Conservation (phyloP, 768 basidiomycete genomes). For the Chiua virens region DNA sequence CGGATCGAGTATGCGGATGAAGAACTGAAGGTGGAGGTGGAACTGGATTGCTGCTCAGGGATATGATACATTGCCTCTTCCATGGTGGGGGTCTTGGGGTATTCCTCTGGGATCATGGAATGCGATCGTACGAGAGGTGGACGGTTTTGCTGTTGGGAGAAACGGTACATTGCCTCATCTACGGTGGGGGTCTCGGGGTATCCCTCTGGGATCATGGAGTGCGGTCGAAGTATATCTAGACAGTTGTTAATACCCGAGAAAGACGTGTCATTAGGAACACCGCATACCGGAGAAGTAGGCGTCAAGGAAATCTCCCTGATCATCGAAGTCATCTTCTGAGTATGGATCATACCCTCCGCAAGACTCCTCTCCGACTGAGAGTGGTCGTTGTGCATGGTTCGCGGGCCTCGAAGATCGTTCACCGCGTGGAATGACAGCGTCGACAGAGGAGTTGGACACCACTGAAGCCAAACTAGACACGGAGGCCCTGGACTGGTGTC, state of each 20-base stretch:
- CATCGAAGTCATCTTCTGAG: conserved; percentile 24
- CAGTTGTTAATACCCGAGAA: not conserved
- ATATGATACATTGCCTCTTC: conserved; percentile 11
- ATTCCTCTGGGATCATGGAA: conserved; percentile 6
- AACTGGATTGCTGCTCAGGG: conserved; percentile 3
- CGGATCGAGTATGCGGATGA: conserved; percentile 12
- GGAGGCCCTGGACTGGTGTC: conserved; percentile 36
- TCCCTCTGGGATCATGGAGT: conserved; percentile 5
- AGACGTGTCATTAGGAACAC: not conserved
- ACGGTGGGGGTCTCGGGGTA: conserved; percentile 22
- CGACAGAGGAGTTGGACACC: conserved; percentile 56
- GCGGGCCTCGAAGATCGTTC: conserved; percentile 15
- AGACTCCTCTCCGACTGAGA: conserved; percentile 17
- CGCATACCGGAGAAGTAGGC: conserved; percentile 41
- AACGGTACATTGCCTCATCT: conserved; percentile 11
- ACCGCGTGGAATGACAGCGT: conserved; percentile 52
- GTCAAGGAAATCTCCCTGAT: conserved; percentile 41
- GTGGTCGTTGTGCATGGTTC: conserved; percentile 11
- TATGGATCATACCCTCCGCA: conserved; percentile 19
- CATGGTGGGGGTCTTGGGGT: conserved; percentile 20
- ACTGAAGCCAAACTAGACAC: conserved; percentile 56
- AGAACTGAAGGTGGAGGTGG: conserved; percentile 4
- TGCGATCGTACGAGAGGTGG: conserved; percentile 23
- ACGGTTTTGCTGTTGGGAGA: conserved; percentile 4
- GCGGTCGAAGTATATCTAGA: conserved; percentile 25